Evolutionary conservation across 495 filamentous ascomycete species (phyloP), one percentile per base, ranked within the genome.

Genomic region (Hypoxylon fragiforme): DNA sequence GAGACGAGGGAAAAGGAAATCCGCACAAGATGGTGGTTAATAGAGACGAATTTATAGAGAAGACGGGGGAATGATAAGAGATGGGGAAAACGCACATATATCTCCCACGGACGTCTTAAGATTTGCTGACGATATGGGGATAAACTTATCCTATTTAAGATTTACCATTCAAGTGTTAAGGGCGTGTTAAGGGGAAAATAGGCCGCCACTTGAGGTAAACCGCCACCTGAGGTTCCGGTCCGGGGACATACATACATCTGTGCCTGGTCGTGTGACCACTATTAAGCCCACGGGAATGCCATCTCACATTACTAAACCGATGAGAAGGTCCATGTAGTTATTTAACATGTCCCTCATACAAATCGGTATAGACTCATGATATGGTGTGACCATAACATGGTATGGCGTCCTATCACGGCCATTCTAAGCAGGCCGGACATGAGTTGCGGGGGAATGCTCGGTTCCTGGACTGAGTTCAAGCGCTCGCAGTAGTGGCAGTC

Each of bases 141-240:
- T 20, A 38, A 40, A 18, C 34, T 44, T 41, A 36, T 43, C 46
- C 22, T n/a, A 44, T 59, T 59, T 59, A 59, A 48, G 55, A 42
- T 59, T 59, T 7, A 35, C 15, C 20, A 3, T 18, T 8, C 22
- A 26, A 3, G 42, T 39, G 12, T 14, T 20, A 35, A 11, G 16
- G 34, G 24, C 11, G n/a, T n/a, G n/a, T n/a, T n/a, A n/a, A 36
- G 13, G 19, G 14, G 18, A 34, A 6, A 15, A 38, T 13, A 39
- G 20, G 20, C 30, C 53, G 39, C 53, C 37, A 44, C 40, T 40
- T 24, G 15, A 46, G 47, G 54, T 19, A 28, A 28, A 4, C 24
- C 24, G 24, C 24, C 24, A 28, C 24, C 24, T 28, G 24, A 28
- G 24, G 24, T 9, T 28, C 24, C 24, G 24, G 24, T 28, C 24